A percentile compares a stretch with the other conserved stretches of the same genome.
phyloP scores from a whole-genome alignment of 2,329 filamentous ascomycete species.

The Fusarium chaquense region DNA sequence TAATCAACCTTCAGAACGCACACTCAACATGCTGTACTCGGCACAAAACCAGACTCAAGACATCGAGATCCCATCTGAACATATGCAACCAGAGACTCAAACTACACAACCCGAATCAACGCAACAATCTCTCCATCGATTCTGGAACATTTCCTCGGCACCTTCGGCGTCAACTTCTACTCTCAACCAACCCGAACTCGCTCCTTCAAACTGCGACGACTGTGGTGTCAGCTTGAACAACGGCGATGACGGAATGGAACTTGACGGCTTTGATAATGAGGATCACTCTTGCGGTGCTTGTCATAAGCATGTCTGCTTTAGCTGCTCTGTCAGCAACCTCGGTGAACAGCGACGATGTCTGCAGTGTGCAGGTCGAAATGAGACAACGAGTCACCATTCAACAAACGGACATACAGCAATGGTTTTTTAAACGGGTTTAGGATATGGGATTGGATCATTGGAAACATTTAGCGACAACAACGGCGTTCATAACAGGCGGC shows the following conservation, averaged over 20 bases:
- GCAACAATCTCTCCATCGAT: slow-evolving; percentile 69
- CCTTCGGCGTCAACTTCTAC: slow-evolving; percentile 47
- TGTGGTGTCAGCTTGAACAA: slow-evolving; percentile 56
- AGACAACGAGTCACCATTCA: slow-evolving; percentile 28
- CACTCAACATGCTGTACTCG: slow-evolving; percentile 68
- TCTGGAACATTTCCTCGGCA: slow-evolving; percentile 67
- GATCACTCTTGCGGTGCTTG: slow-evolving; percentile 62
- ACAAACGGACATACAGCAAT: slow-evolving; percentile 39
- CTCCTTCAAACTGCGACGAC: slow-evolving; percentile 64
- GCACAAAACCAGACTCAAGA: slow-evolving; percentile 58
- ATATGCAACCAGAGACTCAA: slow-evolving; percentile 20
- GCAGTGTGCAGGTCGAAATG: slow-evolving; percentile 60
- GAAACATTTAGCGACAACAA: not conserved
- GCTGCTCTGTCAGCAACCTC: slow-evolving; percentile 70
- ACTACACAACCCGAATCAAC: slow-evolving; percentile 20
- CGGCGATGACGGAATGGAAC: slow-evolving; percentile 53
- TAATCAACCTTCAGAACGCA: slow-evolving; percentile 61
- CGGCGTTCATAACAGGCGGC: slow-evolving; percentile 12
- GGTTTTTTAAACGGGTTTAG: slow-evolving; percentile 35
- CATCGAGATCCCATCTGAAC: not conserved
- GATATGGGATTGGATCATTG: not conserved
- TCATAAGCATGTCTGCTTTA: slow-evolving; percentile 68
- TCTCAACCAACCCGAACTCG: slow-evolving; percentile 24
- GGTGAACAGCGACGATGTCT: slow-evolving; percentile 66
- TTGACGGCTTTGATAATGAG: slow-evolving; percentile 50